phyloP scores from a whole-genome alignment of 768 basidiomycete genomes.

The Mrakia blollopis region DNA sequence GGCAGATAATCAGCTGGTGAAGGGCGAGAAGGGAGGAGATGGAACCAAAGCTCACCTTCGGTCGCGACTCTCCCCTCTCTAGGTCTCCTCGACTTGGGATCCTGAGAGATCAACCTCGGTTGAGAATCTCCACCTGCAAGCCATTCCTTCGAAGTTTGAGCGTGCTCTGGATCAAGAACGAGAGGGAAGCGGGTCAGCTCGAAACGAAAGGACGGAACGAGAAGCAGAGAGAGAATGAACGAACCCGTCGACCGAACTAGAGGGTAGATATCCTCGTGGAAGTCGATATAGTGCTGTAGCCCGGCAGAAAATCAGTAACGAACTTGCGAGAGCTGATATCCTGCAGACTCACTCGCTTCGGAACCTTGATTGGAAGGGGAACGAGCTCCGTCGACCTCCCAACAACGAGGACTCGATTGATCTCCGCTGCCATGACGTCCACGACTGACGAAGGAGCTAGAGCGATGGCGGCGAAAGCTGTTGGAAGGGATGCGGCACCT shows the following conservation, averaged over 20 bases:
- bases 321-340: too few relatives aligned
- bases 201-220: neutral
- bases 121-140: constrained; percentile 5
- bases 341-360: constrained; percentile 35
- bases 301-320: too few relatives aligned
- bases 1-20: neutral
- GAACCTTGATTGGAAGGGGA: constrained; percentile 42
- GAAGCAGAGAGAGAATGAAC: neutral
- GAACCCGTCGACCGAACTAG: constrained; percentile 26
- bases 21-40: neutral
- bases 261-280: constrained; percentile 45
- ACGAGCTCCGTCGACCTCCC: constrained; percentile 42
- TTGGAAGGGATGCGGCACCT: constrained; percentile 34
- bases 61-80: neutral
- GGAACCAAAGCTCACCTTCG: neutral
- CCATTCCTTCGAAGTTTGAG: constrained; percentile 34
- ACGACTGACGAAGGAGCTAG: constrained; percentile 39
- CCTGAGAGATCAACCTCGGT: constrained; percentile 3
- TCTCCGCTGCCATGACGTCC: constrained; percentile 46
- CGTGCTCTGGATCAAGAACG: constrained; percentile 21
- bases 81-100: constrained; percentile 4
- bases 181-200: neutral
- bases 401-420: constrained; percentile 41
- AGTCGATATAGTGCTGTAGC: constrained; percentile 45
- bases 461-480: constrained; percentile 37